Conservation (phyloP, 2,329 filamentous ascomycete genomes). For the Fusarium tanahbumbuense region DNA sequence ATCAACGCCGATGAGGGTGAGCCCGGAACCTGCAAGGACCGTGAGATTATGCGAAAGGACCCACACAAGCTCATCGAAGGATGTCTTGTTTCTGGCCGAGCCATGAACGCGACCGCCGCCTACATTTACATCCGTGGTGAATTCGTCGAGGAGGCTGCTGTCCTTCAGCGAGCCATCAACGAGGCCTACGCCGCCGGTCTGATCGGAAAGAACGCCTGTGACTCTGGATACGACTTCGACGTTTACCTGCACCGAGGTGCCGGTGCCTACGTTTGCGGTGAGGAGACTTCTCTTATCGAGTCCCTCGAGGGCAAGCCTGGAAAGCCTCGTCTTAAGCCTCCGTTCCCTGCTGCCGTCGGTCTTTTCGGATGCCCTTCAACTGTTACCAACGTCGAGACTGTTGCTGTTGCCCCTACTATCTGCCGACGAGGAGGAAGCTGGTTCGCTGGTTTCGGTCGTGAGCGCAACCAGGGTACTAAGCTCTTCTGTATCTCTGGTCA, state of each 20-base stretch:
- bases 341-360: slow-evolving; percentile 96
- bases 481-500: slow-evolving; percentile 98
- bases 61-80: slow-evolving; percentile 99
- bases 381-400: slow-evolving; percentile 97
- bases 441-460: slow-evolving; percentile 94
- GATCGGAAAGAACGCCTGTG: slow-evolving; percentile 98
- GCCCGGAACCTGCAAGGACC: slow-evolving; percentile 98
- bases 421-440: slow-evolving; percentile 90
- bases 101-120: slow-evolving; percentile 98
- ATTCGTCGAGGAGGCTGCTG: slow-evolving; percentile 94
- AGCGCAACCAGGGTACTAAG: slow-evolving; percentile 97
- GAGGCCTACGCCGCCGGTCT: slow-evolving; percentile 95
- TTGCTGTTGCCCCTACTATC: slow-evolving; percentile 95
- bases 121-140: slow-evolving; percentile 99
- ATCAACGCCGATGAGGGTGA: slow-evolving; percentile 99
- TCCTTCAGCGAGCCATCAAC: slow-evolving; percentile 95
- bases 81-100: slow-evolving; percentile 92
- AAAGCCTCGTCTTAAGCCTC: slow-evolving; percentile 98
- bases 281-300: slow-evolving; percentile 98
- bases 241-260: slow-evolving; percentile 96
- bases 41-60: slow-evolving; percentile 99
- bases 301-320: slow-evolving; percentile 98
- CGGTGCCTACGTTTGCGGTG: slow-evolving; percentile 97
- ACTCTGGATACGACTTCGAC: slow-evolving; percentile 96
- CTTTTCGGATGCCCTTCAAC: slow-evolving; percentile 98